Conservation (phyloP, 768 basidiomycete genomes). For the Termitomyces sp. region DNA sequence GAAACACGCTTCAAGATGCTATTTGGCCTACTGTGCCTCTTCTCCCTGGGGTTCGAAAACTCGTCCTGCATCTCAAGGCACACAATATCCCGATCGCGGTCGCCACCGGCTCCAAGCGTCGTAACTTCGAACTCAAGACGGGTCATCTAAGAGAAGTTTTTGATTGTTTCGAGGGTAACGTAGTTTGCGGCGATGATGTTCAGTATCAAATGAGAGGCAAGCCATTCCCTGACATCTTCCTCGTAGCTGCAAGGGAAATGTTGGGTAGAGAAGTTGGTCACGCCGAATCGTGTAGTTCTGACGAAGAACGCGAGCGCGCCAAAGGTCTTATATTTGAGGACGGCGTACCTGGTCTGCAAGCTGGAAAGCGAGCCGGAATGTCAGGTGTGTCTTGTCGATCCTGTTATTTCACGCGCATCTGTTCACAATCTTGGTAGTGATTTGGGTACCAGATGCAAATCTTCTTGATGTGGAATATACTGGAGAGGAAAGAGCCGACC, state of each 20-base stretch:
- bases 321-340: conserved; percentile 85
- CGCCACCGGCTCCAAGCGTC: conserved; percentile 70
- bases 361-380: conserved; percentile 85
- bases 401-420: not conserved
- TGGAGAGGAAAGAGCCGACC: conserved; percentile 53
- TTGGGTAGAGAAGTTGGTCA: conserved; percentile 56
- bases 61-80: conserved; percentile 66
- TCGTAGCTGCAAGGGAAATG: conserved; percentile 62
- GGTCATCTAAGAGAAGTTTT: conserved; percentile 57
- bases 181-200: conserved; percentile 72
- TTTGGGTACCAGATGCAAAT: conserved; percentile 82
- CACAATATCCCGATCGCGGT: conserved; percentile 75
- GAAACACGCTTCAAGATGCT: conserved; percentile 54
- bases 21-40: conserved; percentile 68
- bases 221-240: conserved; percentile 79
- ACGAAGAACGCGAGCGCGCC: conserved; percentile 42
- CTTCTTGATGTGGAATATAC: conserved; percentile 49
- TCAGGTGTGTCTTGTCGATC: conserved; percentile 46
- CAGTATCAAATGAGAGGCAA: conserved; percentile 60
- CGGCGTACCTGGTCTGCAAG: conserved; percentile 70
- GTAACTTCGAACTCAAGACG: conserved; percentile 68
- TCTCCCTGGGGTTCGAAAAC: conserved; percentile 69
- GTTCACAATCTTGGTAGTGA: conserved; percentile 40
- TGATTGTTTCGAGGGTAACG: conserved; percentile 54
- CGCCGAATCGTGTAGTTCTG: conserved; percentile 28